Base-by-base conservation (phyloP, 148 eudicot species). In the Bassia scoparia region DNA sequence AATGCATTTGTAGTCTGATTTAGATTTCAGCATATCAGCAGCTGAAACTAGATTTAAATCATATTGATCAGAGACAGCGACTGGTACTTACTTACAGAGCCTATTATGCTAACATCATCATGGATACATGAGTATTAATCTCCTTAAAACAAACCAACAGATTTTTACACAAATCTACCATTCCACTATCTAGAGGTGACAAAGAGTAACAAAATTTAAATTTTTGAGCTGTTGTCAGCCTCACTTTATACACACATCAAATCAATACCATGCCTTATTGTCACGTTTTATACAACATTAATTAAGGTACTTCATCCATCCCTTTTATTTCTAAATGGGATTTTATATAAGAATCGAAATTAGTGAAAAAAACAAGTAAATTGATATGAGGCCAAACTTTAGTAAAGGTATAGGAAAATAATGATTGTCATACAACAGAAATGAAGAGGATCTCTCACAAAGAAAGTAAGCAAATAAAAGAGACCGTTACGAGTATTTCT, bases 11-110 rank as follows among this genome's bases (percentile, higher is more conserved):
- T n/a, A n/a, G n/a, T n/a, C n/a, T n/a, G n/a, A n/a, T n/a, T n/a
- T n/a, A n/a, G 53, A 60, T 73, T 20, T 61, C 27, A 64, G 49
- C 37, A 12, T 33, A 48, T 35, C 23, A 65, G 13, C 29, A 72
- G 17, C 31, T 56, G 8, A 33, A 61, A 33, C 55, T 66, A n/a
- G 53, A 37, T 54, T 62, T n/a, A 59, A 46, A n/a, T 24, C 26
- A 43, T 21, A 48, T 61, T 46, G 76, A 61, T 50, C 6, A 72
- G 58, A 24, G 54, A 55, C 49, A 52, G 21, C n/a, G 56, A 52
- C 23, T n/a, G 9, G 61, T 56, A 56, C 30, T 23, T n/a, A 2
- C 5, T 52, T 17, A 16, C 24, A 52, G 26, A 10, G n/a, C 56
- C 56, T 2, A 52, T 4, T 20, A 52, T 52, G 46, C 46, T 41